Evolutionary conservation across 2,329 filamentous ascomycete species (phyloP).

Genomic region (Xylaria polymorpha): DNA sequence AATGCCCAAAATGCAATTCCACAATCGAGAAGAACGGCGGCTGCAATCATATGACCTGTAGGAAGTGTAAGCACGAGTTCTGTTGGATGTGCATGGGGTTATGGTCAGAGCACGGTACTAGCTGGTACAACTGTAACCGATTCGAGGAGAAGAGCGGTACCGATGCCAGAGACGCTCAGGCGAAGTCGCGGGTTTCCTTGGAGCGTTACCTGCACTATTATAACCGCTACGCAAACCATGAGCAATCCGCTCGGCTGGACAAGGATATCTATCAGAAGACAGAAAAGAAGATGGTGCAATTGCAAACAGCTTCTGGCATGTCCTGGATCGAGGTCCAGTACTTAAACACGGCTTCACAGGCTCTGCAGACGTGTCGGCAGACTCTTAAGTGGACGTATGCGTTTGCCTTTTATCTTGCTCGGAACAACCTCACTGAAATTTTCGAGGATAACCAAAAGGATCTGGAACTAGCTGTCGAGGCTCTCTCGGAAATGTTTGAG

Average conservation of each 20-base stretch:
- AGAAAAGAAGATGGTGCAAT: constrained; percentile 98
- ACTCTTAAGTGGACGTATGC: constrained; percentile 99
- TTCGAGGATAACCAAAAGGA: constrained; percentile 99
- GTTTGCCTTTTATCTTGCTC: constrained; percentile 95
- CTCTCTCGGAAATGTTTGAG: constrained; percentile 98
- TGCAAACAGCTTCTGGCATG: constrained; percentile 93
- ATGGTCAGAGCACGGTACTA: constrained; percentile 98
- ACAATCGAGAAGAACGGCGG: constrained; percentile 95
- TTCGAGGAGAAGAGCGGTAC: constrained; percentile 95
- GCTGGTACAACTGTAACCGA: constrained; percentile 99
- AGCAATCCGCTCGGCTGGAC: constrained; percentile 95
- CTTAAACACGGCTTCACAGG: constrained; percentile 90
- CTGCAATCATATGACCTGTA: constrained; percentile 57
- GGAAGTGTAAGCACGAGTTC: constrained; percentile 60
- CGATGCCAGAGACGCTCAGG: constrained; percentile 91
- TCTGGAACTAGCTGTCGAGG: constrained; percentile 95
- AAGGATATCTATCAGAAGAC: constrained; percentile 97
- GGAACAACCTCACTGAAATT: constrained; percentile 95
- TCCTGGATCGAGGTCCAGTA: constrained; percentile 99
- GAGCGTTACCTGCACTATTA: constrained; percentile 99
- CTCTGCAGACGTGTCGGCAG: constrained; percentile 95
- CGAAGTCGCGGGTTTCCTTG: constrained; percentile 87
- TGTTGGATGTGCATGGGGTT: constrained; percentile 99
- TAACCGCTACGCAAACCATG: constrained; percentile 98
- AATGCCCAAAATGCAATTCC: constrained; percentile 94